A percentile compares a stretch with the other conserved stretches of the same genome.
These are phyloP conservation scores for Chaetomium sp. DNA, from an alignment of 2,329 filamentous ascomycete genomes.

Conservation along the genomic window DNA sequence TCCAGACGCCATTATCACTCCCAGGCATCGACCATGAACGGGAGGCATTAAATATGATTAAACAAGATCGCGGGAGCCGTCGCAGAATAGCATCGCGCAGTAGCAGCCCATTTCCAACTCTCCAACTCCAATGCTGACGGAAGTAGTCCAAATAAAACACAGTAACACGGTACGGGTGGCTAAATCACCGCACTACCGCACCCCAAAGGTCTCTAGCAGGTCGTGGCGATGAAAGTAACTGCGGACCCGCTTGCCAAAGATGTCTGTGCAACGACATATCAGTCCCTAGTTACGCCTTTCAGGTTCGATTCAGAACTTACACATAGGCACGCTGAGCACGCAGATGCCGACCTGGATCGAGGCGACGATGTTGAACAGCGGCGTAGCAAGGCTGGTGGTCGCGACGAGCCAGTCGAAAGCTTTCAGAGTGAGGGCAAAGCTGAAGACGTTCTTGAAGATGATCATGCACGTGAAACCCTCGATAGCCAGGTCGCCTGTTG, in stretches of 20 bases:
- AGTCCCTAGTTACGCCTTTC: not conserved
- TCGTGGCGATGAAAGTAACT: slow-evolving; percentile 77
- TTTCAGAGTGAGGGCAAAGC: slow-evolving; percentile 79
- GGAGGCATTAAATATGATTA: slow-evolving; percentile 10
- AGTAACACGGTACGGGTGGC: not conserved
- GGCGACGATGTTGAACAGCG: slow-evolving; percentile 68
- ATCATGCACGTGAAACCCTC: slow-evolving; percentile 89
- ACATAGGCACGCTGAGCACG: slow-evolving; percentile 71
- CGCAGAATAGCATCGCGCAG: not conserved
- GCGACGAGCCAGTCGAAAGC: slow-evolving; percentile 80
- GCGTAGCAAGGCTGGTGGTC: slow-evolving; percentile 58
- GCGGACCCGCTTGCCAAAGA: slow-evolving; percentile 77
- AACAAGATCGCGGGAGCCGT: not conserved
- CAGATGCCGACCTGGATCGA: slow-evolving; percentile 80
- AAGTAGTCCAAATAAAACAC: not conserved
- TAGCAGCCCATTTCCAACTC: slow-evolving; percentile 1
- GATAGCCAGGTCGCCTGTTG: slow-evolving; percentile 71
- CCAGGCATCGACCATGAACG: not conserved
- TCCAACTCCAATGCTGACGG: not conserved
- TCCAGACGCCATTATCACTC: slow-evolving; percentile 10
- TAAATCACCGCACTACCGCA: slow-evolving; percentile 24
- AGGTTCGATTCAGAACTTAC: slow-evolving; percentile 59
- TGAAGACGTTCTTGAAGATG: slow-evolving; percentile 94
- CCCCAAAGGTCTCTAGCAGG: slow-evolving; percentile 56
- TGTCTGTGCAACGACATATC: slow-evolving; percentile 54